Percentiles rank a stretch among this genome's conserved stretches.
Conservation (phyloP, 129 eudicot species). For the Cynara cardunculus region DNA sequence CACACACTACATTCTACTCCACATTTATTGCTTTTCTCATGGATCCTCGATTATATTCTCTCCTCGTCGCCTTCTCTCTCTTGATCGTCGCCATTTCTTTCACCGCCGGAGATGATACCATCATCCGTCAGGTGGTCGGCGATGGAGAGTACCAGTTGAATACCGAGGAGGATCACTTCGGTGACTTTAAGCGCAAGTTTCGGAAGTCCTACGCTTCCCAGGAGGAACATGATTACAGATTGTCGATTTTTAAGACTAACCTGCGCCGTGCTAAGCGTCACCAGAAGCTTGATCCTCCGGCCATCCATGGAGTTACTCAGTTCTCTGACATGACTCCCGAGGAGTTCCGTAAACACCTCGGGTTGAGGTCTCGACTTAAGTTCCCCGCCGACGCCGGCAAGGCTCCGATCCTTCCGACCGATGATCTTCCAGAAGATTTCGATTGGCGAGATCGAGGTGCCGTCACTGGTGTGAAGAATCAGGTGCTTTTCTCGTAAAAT, state of each 20-base stretch:
- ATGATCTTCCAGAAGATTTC: conserved; percentile 56
- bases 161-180: conserved; percentile 58
- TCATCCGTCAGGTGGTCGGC: conserved; percentile 66
- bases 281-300: conserved; percentile 60
- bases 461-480: conserved; percentile 60
- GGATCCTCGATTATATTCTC: conserved; percentile 40
- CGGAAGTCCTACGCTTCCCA: conserved; percentile 45
- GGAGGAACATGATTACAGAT: conserved; percentile 73
- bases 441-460: conserved; percentile 90
- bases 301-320: conserved; percentile 72
- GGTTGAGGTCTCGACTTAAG: conserved; percentile 46
- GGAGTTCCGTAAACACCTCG: conserved; percentile 54
- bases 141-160: conserved; percentile 28
- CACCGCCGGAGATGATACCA: conserved; percentile 23
- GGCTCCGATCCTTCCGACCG: conserved; percentile 73
- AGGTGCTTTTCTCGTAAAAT: conserved; percentile 31
- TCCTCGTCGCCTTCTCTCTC: conserved; percentile 25
- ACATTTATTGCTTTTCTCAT: conserved; percentile 15
- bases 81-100: conserved; percentile 32
- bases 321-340: conserved; percentile 63
- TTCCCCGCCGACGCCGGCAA: conserved; percentile 61
- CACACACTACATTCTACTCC: neutral
- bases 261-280: conserved; percentile 46
- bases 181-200: conserved; percentile 48
- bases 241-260: conserved; percentile 63